Evolutionary conservation across 805 yeast species (phyloP).

Genomic region (Metschnikowia borealis): DNA sequence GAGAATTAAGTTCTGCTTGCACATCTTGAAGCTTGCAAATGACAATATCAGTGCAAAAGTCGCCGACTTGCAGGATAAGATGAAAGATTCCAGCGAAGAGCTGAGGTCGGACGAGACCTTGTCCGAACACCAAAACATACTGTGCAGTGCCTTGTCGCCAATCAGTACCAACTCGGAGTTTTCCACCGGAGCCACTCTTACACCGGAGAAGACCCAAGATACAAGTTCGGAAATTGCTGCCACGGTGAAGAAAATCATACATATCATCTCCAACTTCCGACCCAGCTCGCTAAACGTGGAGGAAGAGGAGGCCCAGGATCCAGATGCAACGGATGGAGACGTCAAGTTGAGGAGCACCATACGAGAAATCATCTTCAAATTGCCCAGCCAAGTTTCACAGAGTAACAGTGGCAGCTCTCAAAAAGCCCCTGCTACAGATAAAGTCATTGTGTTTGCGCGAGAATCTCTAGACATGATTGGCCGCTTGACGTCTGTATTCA

Average conservation of each 20-base stretch:
- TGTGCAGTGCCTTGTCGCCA: conserved; percentile 4
- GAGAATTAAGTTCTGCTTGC: conserved; percentile 72
- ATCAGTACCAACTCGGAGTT: conserved; percentile 1
- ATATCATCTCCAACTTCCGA: conserved; percentile 75
- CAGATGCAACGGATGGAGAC: conserved; percentile 7
- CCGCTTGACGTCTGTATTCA: conserved; percentile 78
- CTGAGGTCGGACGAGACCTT: neutral
- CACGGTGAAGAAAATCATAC: conserved; percentile 85
- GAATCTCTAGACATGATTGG: conserved; percentile 87
- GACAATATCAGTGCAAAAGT: conserved; percentile 69
- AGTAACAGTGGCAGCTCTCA: conserved; percentile 23
- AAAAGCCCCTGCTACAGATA: conserved; percentile 46
- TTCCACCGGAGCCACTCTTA: conserved; percentile 5
- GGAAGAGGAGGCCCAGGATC: conserved; percentile 3
- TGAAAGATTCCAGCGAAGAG: conserved; percentile 40
- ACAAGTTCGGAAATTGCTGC: conserved; percentile 80
- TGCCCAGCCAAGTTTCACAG: conserved; percentile 55
- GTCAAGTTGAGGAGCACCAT: conserved; percentile 59
- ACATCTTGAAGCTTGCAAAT: conserved; percentile 76
- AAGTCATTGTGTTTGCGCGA: conserved; percentile 75
- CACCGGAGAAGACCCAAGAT: conserved; percentile 28
- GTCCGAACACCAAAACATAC: neutral
- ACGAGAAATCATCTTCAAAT: conserved; percentile 66
- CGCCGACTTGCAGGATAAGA: conserved; percentile 49
- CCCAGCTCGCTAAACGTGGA: conserved; percentile 28